These are phyloP conservation scores for Monilinia polystroma DNA, from an alignment of 2,329 filamentous ascomycete species.

Conservation along the genomic window DNA sequence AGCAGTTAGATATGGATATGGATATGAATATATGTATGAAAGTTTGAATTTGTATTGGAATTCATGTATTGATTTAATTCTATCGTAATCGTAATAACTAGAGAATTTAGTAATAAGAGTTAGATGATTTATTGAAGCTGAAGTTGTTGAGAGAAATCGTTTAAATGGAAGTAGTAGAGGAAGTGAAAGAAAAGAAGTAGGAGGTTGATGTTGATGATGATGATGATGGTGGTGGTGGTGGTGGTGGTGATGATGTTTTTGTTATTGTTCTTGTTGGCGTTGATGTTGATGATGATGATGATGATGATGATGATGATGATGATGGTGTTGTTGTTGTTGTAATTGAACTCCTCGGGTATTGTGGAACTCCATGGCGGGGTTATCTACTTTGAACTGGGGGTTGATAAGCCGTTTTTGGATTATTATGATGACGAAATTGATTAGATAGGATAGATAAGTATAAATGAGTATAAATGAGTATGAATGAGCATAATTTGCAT, in stretches of 20 bases:
- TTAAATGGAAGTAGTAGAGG: not conserved
- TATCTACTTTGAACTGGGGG: not conserved
- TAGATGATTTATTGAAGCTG: not conserved
- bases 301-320: too few species aligned
- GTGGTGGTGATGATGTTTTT: too few species aligned
- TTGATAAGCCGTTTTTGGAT: not conserved
- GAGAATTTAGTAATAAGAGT: not conserved
- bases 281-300: not conserved
- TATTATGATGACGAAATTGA: not conserved
- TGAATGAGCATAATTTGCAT: not conserved
- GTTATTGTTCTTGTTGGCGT: not conserved
- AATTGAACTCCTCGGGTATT: not conserved
- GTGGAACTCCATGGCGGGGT: slow-evolving; percentile 19
- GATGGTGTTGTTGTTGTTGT: too few species aligned
- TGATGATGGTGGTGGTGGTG: too few species aligned
- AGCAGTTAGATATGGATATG: not conserved
- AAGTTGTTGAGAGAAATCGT: not conserved
- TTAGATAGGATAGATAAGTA: too few species aligned
- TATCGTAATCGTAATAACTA: not conserved
- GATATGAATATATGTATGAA: not conserved
- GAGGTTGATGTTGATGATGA: too few species aligned
- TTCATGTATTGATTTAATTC: not conserved
- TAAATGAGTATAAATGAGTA: too few species aligned
- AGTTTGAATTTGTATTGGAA: not conserved
- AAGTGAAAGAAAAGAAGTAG: too few species aligned